Evolutionary conservation across 257 asterid species (phyloP), one percentile per base, ranked within the genome.

Genomic region (Ophiorrhiza pumila): DNA sequence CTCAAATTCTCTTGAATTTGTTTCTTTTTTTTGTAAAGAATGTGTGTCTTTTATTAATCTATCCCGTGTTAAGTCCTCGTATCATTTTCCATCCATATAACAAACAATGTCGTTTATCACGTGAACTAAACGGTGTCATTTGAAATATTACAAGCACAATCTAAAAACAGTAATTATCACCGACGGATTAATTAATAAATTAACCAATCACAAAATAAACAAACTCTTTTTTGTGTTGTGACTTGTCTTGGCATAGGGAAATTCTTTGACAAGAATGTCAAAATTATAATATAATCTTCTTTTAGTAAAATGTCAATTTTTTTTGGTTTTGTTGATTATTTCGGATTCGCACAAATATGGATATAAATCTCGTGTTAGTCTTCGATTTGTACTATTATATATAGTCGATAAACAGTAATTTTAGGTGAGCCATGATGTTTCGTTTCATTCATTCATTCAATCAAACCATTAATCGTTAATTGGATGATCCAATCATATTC

Each of bases 401-500:
- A 47, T 39, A n/a, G 27, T 46, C 17, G 43, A 22, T 39, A 61
- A 72, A 73, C 37, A 59, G 63, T 71, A 71, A 56, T 56, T 57
- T 71, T 71, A 71, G 78, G 77, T 66, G 12, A 50, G n/a, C 42
- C 39, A 3, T 31, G 31, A 27, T 37, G 18, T n/a, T 20, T 57
- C n/a, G 35, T 57, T 75, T 52, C 71, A 60, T 75, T 66, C 39
- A 32, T 35, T 71, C 43, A 6, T 45, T 49, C 39, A n/a, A n/a
- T n/a, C n/a, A n/a, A n/a, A n/a, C n/a, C n/a, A n/a, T n/a, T n/a
- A n/a, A n/a, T n/a, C n/a, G n/a, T n/a, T n/a, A 7, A 27, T 15
- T 41, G 25, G 41, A 35, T 79, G 72, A 74, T 69, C 65, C 14
- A 52, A 60, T 55, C 37, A 65, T 72, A 65, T 71, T 57, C 80